These are phyloP conservation scores for Melanomma pulvis-pyrius DNA, from an alignment of 495 filamentous ascomycete genomes.

Conservation along the genomic window DNA sequence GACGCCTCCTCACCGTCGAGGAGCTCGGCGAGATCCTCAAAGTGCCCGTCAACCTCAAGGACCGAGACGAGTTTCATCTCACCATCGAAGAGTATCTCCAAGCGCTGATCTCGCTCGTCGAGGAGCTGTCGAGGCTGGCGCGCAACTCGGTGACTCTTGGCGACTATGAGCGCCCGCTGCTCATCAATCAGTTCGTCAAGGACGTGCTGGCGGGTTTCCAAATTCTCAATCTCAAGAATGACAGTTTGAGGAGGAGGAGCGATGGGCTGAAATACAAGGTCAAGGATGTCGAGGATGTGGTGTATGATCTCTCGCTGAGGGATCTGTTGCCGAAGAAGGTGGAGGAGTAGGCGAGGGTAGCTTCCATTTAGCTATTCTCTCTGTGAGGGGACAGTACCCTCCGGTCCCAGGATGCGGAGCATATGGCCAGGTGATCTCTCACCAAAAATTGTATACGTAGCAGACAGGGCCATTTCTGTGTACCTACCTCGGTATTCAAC, in stretches of 20 bases:
- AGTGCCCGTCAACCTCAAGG: conserved; percentile 94
- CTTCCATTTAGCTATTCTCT: too few species aligned
- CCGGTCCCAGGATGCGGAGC: too few species aligned
- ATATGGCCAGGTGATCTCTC: too few species aligned
- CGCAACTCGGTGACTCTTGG: conserved; percentile 94
- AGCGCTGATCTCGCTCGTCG: conserved; percentile 77
- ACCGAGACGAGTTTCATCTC: conserved; percentile 86
- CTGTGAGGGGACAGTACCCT: too few species aligned
- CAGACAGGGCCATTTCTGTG: too few species aligned
- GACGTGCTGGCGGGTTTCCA: conserved; percentile 95
- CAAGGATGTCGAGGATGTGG: conserved; percentile 97
- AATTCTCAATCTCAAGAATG: conserved; percentile 95
- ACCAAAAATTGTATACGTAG: too few species aligned
- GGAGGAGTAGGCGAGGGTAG: conserved; percentile 11
- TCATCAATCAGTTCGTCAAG: conserved; percentile 91
- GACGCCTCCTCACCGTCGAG: conserved; percentile 81
- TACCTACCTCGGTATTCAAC: too few species aligned
- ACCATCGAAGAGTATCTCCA: conserved; percentile 97
- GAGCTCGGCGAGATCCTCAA: conserved; percentile 76
- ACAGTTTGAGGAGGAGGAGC: conserved; percentile 79
- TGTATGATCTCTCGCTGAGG: conserved; percentile 88
- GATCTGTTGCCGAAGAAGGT: conserved; percentile 67
- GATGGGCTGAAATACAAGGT: conserved; percentile 94
- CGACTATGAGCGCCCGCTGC: conserved; percentile 78
- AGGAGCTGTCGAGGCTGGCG: conserved; percentile 90